Percentiles rank a stretch among this genome's conserved stretches.
These are phyloP conservation scores for Musa balbisiana DNA, from an alignment of 202 grass and related monocot genomes.

Conservation along the genomic window DNA sequence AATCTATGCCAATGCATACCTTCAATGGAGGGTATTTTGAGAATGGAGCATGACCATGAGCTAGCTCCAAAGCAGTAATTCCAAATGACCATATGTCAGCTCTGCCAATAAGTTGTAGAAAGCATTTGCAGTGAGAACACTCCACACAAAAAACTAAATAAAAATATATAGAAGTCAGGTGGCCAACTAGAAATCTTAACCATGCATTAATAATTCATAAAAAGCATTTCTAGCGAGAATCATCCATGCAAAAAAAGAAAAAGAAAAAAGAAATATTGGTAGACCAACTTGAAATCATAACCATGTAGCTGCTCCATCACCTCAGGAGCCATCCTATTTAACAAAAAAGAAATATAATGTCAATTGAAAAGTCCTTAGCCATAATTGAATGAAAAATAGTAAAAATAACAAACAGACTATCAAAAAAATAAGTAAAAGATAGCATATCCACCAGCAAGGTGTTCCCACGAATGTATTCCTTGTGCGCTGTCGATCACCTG, in stretches of 20 bases:
- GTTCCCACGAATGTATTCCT: constrained; percentile 95
- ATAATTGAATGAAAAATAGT: background rate
- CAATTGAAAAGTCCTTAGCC: background rate
- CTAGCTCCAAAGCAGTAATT: constrained; percentile 95
- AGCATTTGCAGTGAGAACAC: constrained; percentile 12
- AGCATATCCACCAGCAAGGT: constrained; percentile 67
- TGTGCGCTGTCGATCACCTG: constrained; percentile 71
- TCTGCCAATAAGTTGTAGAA: constrained; percentile 45
- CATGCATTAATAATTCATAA: background rate
- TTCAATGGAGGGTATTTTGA: constrained; percentile 67
- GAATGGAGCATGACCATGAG: constrained; percentile 97
- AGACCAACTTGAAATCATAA: constrained; percentile 87
- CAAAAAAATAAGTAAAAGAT: too few relatives aligned
- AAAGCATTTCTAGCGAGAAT: too few relatives aligned
- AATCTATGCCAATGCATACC: background rate
- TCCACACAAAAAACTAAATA: background rate
- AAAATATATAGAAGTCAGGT: too few relatives aligned
- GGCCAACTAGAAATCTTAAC: background rate
- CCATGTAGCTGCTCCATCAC: constrained; percentile 82
- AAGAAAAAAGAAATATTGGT: constrained; percentile 12
- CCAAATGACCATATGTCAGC: constrained; percentile 99
- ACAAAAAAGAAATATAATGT: background rate
- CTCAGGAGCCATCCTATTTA: constrained; percentile 93
- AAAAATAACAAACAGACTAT: background rate
- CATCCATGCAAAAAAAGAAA: constrained; percentile 6